Base-by-base conservation (phyloP, 345 rosid genomes). In the Euphorbia lathyris region DNA sequence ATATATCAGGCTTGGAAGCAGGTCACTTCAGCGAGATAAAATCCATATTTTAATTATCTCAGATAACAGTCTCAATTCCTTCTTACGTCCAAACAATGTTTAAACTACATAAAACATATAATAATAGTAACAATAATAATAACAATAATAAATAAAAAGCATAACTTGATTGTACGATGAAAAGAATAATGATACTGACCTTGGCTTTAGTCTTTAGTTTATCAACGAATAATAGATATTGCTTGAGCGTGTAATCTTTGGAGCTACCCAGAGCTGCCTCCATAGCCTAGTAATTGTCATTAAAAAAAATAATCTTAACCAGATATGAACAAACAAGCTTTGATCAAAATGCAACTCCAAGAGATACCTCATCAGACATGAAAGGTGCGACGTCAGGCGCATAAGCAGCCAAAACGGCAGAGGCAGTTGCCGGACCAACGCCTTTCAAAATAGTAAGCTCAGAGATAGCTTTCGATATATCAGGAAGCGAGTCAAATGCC, bases 401-500 rank as follows among this genome's bases (percentile, higher is more conserved):
- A 57, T 83, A 90, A 72, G 97, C 93, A 65, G 97, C 95, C n/a
- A 88, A 74, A 78, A 94, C 79, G 30, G 96, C 97, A 3, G 97
- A 91, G 11, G 95, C 96, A 0, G 96, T 90, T 7, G 99, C 99
- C 8, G 97, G 90, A 62, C 97, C 96, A 2, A 91, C 89, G 6
- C 98, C 99, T 82, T 90, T 91, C 80, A 94, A 77, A 9, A 91
- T 87, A 1, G 90, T 88, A 22, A 94, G 92, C 81, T 82, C 87
- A 16, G 84, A 78, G 26, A 91, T 80, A 8, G 97, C 93, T 70
- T 85, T 87, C 43, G 89, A 80, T 38, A 88, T 32, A 72, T 90
- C 90, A 9, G 98, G 95, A 58, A 94, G 93, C 25, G 89, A 82
- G 30, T 70, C 71, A 51, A 94, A 91, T 29, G 98, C 95, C 77